Conservation (phyloP, 192 early-diverging fungal genomes). For the Oehlia diaphana region DNA sequence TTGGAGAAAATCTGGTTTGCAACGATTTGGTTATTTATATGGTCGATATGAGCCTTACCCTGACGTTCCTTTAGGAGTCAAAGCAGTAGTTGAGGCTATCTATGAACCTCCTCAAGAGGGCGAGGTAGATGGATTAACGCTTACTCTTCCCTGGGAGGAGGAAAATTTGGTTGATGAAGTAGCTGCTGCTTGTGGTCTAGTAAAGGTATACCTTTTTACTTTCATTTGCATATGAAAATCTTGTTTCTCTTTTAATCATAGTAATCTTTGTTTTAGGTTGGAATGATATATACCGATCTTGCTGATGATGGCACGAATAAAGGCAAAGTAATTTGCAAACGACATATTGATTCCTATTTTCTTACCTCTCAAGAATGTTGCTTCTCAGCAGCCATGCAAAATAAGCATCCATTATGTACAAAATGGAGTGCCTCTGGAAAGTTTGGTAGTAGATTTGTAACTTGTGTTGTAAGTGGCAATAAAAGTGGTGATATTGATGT, state of each 20-base stretch:
- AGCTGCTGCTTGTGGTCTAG: slow-evolving; percentile 67
- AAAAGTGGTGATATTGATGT: slow-evolving; percentile 84
- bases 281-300: slow-evolving; percentile 95
- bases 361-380: slow-evolving; percentile 87
- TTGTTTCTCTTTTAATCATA: neutral
- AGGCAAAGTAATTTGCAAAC: slow-evolving; percentile 83
- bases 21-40: slow-evolving; percentile 94
- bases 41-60: slow-evolving; percentile 87
- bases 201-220: slow-evolving; percentile 16
- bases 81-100: slow-evolving; percentile 91
- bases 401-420: slow-evolving; percentile 64
- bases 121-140: slow-evolving; percentile 69
- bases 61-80: slow-evolving; percentile 93
- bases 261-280: slow-evolving; percentile 48
- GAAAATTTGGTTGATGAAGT: slow-evolving; percentile 59
- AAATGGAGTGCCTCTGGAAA: slow-evolving; percentile 74
- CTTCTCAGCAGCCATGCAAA: slow-evolving; percentile 85
- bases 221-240: neutral
- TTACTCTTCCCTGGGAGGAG: slow-evolving; percentile 60
- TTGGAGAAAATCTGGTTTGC: slow-evolving; percentile 84
- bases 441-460: slow-evolving; percentile 94
- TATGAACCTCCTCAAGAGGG: slow-evolving; percentile 91
- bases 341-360: slow-evolving; percentile 92
- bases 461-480: slow-evolving; percentile 91
- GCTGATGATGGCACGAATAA: slow-evolving; percentile 74